Percentiles rank a stretch among this genome's conserved stretches.
These are phyloP conservation scores for Tetrahymena borealis DNA, from an alignment of 73 alveolate genomes.

Conservation along the genomic window DNA sequence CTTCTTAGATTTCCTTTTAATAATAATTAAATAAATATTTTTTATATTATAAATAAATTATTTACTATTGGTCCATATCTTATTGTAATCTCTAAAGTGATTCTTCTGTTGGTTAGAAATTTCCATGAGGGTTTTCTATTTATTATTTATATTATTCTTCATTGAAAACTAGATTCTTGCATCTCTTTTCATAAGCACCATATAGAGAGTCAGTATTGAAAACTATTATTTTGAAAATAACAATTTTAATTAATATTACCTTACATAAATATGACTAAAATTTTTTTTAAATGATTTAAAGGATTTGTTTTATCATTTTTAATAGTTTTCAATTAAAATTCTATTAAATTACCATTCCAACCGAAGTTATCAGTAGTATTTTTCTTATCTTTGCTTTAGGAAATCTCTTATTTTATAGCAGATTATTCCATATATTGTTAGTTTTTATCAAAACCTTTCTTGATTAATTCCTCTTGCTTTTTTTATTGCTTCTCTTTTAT, in stretches of 20 bases:
- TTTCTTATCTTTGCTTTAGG: conserved; percentile 17
- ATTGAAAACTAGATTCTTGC: conserved; percentile 10
- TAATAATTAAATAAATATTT: not conserved
- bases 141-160: conserved; percentile 8
- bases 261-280: not conserved
- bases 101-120: conserved; percentile 1
- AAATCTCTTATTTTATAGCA: conserved; percentile 23
- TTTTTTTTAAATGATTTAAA: too few species aligned
- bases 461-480: conserved; percentile 1
- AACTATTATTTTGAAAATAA: not conserved
- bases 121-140: not conserved
- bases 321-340: too few species aligned
- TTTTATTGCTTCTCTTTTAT: conserved; percentile 19
- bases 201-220: conserved; percentile 69
- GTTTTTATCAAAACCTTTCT: conserved; percentile 42
- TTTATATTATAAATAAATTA: not conserved
- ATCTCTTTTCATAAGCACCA: conserved; percentile 62
- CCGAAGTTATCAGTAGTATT: conserved; percentile 43
- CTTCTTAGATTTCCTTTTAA: conserved; percentile 42
- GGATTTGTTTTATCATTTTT: too few species aligned
- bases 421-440: conserved; percentile 40
- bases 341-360: conserved; percentile 11
- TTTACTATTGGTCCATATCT: conserved; percentile 13
- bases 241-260: not conserved
- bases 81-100: conserved; percentile 11